A percentile compares a stretch with the other conserved stretches of the same genome.
These are phyloP conservation scores for Ichthyophthirius multifiliis DNA, from an alignment of 169 alveolate genomes.

Conservation along the genomic window DNA sequence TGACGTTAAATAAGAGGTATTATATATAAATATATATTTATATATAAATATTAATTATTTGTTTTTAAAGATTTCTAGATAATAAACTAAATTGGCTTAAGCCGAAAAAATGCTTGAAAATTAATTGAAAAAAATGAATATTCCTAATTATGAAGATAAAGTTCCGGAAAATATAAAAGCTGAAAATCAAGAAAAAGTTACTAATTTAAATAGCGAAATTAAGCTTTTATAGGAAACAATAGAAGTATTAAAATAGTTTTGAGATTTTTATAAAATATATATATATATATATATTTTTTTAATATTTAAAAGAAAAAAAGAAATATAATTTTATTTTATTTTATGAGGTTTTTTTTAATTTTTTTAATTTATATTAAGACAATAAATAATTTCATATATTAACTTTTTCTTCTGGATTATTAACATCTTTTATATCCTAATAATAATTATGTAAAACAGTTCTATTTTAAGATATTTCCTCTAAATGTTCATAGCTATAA, in stretches of 20 bases:
- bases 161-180: conserved; percentile 58
- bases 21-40: background rate
- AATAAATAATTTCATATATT: too few species aligned
- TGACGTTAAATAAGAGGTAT: conserved; percentile 52
- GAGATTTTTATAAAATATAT: too few species aligned
- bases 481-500: too few species aligned
- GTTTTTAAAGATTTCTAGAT: background rate
- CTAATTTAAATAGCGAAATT: background rate
- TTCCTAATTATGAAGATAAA: conserved; percentile 42
- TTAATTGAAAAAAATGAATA: conserved; percentile 46
- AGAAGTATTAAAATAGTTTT: background rate
- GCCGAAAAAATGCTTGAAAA: background rate
- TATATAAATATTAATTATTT: background rate
- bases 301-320: too few species aligned
- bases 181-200: conserved; percentile 47
- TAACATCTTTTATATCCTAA: too few species aligned
- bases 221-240: background rate
- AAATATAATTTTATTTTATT: too few species aligned
- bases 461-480: too few species aligned
- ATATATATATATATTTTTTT: too few species aligned
- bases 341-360: too few species aligned
- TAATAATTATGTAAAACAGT: too few species aligned
- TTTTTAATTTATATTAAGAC: too few species aligned
- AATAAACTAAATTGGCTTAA: background rate
- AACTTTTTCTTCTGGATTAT: too few species aligned